These are phyloP conservation scores for Stachybotrys chlorohalonatus DNA, from an alignment of 2,329 filamentous ascomycete species.

Conservation along the genomic window DNA sequence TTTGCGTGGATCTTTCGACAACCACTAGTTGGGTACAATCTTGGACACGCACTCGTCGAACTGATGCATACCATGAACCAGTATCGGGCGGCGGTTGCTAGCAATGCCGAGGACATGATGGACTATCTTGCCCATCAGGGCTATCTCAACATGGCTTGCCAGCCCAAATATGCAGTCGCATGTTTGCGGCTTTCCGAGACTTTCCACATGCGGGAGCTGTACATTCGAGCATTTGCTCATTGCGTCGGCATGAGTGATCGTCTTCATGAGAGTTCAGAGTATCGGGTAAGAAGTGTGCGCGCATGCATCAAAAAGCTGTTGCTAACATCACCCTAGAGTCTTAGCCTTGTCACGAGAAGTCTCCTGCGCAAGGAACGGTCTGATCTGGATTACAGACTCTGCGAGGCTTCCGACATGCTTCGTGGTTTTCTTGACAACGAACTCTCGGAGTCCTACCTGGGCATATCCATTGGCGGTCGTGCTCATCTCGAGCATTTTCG, in stretches of 20 bases:
- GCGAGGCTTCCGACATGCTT: conserved; percentile 48
- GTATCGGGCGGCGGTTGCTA: conserved; percentile 42
- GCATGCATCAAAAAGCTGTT: background rate
- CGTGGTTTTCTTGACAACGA: conserved; percentile 64
- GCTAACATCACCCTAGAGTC: conserved; percentile 26
- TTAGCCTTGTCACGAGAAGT: conserved; percentile 48
- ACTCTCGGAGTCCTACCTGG: conserved; percentile 56
- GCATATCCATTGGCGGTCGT: conserved; percentile 49
- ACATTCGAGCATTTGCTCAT: conserved; percentile 66
- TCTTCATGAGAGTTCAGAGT: conserved; percentile 48
- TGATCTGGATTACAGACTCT: conserved; percentile 57
- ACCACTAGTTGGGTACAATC: conserved; percentile 57
- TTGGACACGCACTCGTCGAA: conserved; percentile 55
- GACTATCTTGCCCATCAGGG: conserved; percentile 60
- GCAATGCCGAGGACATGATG: conserved; percentile 54
- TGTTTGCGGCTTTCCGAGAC: conserved; percentile 59
- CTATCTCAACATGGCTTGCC: conserved; percentile 57
- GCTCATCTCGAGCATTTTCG: conserved; percentile 67
- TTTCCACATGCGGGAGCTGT: conserved; percentile 54
- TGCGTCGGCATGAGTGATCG: conserved; percentile 68
- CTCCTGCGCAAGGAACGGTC: conserved; percentile 53
- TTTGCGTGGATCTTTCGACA: conserved; percentile 61
- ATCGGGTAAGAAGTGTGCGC: conserved; percentile 36
- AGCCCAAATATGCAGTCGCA: conserved; percentile 59
- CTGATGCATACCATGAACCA: conserved; percentile 58